Percentiles rank a stretch among this genome's conserved stretches.
These are phyloP conservation scores for Fusarium mundagurra DNA, from an alignment of 2,329 filamentous ascomycete genomes.

Conservation along the genomic window DNA sequence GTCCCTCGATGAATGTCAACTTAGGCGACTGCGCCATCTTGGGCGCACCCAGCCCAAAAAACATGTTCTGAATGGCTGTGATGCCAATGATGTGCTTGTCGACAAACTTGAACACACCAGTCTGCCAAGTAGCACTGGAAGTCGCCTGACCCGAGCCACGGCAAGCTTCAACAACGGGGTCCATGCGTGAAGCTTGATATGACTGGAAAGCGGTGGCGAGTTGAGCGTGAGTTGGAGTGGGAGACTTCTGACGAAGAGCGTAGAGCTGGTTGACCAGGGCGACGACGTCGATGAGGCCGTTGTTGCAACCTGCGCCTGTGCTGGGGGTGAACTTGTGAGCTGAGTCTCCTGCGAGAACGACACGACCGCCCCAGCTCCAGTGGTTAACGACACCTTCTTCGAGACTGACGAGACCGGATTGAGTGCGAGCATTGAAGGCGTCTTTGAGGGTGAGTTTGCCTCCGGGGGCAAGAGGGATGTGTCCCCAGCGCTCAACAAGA, in stretches of 20 bases:
- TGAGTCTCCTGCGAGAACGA: slow-evolving; percentile 51
- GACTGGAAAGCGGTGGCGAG: slow-evolving; percentile 14
- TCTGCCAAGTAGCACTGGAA: slow-evolving; percentile 30
- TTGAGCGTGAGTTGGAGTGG: not conserved
- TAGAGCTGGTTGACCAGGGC: slow-evolving; percentile 44
- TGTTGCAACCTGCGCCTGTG: slow-evolving; percentile 49
- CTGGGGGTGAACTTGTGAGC: slow-evolving; percentile 52
- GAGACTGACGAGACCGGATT: slow-evolving; percentile 46
- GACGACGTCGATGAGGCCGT: slow-evolving; percentile 48
- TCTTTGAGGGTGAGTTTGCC: slow-evolving; percentile 44
- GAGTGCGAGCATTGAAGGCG: slow-evolving; percentile 39
- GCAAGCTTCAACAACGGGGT: slow-evolving; percentile 13
- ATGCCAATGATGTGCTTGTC: slow-evolving; percentile 22
- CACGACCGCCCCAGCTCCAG: slow-evolving; percentile 48
- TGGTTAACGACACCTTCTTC: slow-evolving; percentile 50
- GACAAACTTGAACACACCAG: slow-evolving; percentile 17
- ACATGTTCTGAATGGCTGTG: slow-evolving; percentile 10
- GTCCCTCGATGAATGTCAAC: slow-evolving; percentile 5
- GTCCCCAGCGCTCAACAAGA: slow-evolving; percentile 30
- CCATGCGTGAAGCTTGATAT: slow-evolving; percentile 25
- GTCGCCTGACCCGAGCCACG: not conserved
- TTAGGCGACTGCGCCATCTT: slow-evolving; percentile 9
- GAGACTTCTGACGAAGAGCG: not conserved
- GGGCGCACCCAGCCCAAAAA: not conserved
- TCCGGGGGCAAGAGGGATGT: slow-evolving; percentile 25